Conservation (phyloP, 2,329 filamentous ascomycete genomes). For the Diaporthe helianthi region DNA sequence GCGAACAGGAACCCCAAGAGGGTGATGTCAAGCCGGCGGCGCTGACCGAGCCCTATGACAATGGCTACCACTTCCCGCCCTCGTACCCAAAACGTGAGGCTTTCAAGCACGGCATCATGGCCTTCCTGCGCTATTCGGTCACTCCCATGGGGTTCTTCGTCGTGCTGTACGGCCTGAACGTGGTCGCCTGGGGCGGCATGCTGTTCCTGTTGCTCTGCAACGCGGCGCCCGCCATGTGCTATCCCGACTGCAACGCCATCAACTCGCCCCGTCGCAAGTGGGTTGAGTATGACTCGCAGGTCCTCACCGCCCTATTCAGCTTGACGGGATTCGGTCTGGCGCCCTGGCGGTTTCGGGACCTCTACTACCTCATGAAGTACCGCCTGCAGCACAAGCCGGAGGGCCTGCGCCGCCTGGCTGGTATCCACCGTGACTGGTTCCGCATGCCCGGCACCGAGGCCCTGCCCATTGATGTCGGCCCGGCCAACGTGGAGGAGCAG, state of each 20-base stretch:
- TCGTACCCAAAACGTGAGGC: constrained; percentile 66
- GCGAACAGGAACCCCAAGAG: constrained; percentile 34
- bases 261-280: constrained; percentile 80
- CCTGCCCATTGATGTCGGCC: constrained; percentile 61
- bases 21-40: constrained; percentile 35
- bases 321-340: constrained; percentile 85
- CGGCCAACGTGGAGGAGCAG: constrained; percentile 54
- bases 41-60: constrained; percentile 57
- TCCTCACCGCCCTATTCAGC: constrained; percentile 85
- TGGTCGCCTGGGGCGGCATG: constrained; percentile 92
- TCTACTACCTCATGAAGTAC: constrained; percentile 75
- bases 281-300: constrained; percentile 86
- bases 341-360: constrained; percentile 83
- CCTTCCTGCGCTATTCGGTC: constrained; percentile 75
- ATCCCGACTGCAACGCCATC: constrained; percentile 72
- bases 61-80: constrained; percentile 71
- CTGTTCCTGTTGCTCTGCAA: constrained; percentile 84
- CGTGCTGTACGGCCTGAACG: constrained; percentile 79
- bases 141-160: constrained; percentile 81
- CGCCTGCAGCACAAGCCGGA: constrained; percentile 59
- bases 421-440: constrained; percentile 79
- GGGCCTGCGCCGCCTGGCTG: constrained; percentile 73
- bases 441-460: constrained; percentile 71
- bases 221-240: constrained; percentile 76
- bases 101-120: constrained; percentile 61